Conservation (phyloP, 441 rosid species). For the Jatropha multifida region DNA sequence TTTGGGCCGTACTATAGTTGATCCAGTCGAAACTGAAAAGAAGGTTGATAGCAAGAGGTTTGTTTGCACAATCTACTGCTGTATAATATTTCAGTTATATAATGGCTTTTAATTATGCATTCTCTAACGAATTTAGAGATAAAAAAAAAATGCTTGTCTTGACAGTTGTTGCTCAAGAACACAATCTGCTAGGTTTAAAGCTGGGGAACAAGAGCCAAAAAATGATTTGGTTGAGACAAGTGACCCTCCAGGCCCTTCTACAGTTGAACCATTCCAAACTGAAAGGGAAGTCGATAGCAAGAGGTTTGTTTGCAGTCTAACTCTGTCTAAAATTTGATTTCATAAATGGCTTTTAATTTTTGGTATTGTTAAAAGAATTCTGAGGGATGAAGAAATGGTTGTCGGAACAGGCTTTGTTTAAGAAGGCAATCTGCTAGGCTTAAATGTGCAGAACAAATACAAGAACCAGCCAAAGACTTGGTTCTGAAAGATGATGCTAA, state of each 20-base stretch:
- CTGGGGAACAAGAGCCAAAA: conserved; percentile 29
- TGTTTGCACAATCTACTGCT: neutral
- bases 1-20: neutral
- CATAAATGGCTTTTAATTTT: neutral
- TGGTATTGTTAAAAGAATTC: too few relatives aligned
- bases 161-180: conserved; percentile 6
- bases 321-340: neutral
- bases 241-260: neutral
- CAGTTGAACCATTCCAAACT: neutral
- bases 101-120: neutral
- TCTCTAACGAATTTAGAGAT: neutral
- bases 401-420: conserved; percentile 11
- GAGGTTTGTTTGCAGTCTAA: conserved; percentile 13
- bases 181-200: conserved; percentile 18
- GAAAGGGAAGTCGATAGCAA: conserved; percentile 5
- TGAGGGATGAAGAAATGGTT: neutral
- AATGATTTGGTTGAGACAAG: conserved; percentile 28
- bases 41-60: conserved; percentile 20
- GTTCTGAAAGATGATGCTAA: conserved; percentile 13
- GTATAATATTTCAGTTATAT: neutral
- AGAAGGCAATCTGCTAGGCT: conserved; percentile 22
- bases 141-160: conserved; percentile 1
- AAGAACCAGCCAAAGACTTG: conserved; percentile 14
- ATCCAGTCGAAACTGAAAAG: conserved; percentile 10
- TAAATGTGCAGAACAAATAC: conserved; percentile 17